Evolutionary conservation across 345 rosid species (phyloP).

Genomic region (Eucalyptus sideroxylon): DNA sequence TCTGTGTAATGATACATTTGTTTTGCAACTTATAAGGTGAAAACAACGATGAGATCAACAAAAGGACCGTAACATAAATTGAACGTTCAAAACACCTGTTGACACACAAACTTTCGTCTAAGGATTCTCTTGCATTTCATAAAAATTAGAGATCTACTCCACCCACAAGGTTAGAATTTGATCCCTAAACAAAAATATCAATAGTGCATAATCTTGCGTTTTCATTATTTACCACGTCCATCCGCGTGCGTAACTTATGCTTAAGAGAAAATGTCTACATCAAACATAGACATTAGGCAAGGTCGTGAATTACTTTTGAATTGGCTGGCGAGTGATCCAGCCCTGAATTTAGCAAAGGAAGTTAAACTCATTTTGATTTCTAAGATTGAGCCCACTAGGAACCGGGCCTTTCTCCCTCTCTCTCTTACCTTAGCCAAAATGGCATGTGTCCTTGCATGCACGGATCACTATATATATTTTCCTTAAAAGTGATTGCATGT

Average conservation of each 20-base stretch:
- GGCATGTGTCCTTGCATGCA: neutral
- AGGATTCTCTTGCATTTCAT: neutral
- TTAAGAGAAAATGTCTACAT: neutral
- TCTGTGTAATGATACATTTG: neutral
- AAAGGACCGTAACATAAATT: neutral
- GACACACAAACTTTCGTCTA: neutral
- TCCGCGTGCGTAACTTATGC: neutral
- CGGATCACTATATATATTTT: no score
- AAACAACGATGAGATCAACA: neutral
- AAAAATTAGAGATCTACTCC: neutral
- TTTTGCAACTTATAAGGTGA: neutral
- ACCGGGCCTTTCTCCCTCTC: neutral
- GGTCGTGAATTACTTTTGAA: neutral
- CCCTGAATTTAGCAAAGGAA: neutral
- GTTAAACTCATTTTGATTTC: no score
- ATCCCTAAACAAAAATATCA: neutral
- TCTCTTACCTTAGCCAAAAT: neutral
- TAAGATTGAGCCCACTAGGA: no score
- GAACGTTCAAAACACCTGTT: neutral
- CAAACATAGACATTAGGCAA: neutral
- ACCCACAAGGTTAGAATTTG: neutral
- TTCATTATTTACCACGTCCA: neutral
- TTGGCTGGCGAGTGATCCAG: neutral
- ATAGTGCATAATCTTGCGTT: neutral
- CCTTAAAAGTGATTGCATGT: no score